Conservation (phyloP, 805 yeast species). For the Candida argentea region DNA sequence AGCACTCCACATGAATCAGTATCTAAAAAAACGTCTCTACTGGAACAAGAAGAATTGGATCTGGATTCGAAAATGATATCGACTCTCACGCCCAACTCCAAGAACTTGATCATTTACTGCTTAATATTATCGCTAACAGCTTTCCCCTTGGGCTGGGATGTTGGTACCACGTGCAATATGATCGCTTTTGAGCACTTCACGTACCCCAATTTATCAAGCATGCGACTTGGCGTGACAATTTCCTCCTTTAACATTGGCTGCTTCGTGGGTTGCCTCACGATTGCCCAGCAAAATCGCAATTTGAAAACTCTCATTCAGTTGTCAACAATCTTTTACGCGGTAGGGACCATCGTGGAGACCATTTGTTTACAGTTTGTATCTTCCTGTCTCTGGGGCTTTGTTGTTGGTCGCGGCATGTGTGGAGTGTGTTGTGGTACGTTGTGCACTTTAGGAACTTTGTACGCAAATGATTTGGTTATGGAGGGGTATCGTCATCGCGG, state of each 20-base stretch:
- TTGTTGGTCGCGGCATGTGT: conserved; percentile 11
- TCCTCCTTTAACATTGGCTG: conserved; percentile 18
- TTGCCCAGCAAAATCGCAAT: conserved; percentile 6
- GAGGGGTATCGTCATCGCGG: conserved; percentile 7
- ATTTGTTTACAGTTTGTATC: conserved; percentile 2
- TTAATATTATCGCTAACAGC: conserved; percentile 9
- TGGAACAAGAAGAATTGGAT: neutral
- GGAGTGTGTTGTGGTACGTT: conserved; percentile 17
- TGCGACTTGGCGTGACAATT: conserved; percentile 11
- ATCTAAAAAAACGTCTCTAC: neutral
- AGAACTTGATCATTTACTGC: conserved; percentile 1
- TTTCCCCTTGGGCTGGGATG: conserved; percentile 18
- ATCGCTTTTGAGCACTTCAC: conserved; percentile 7
- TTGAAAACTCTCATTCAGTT: conserved; percentile 7
- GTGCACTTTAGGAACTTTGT: conserved; percentile 15
- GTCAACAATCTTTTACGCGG: conserved; percentile 8
- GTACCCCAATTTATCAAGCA: conserved; percentile 3
- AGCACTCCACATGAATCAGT: no score
- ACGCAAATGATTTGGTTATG: conserved; percentile 9
- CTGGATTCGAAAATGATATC: neutral
- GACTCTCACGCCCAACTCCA: neutral
- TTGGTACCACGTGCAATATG: conserved; percentile 12
- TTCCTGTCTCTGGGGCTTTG: conserved; percentile 4
- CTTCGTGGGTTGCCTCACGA: conserved; percentile 10
- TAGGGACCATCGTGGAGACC: conserved; percentile 11